These are phyloP conservation scores for Fusarium sororula DNA, from an alignment of 2,329 filamentous ascomycete genomes.

Conservation along the genomic window DNA sequence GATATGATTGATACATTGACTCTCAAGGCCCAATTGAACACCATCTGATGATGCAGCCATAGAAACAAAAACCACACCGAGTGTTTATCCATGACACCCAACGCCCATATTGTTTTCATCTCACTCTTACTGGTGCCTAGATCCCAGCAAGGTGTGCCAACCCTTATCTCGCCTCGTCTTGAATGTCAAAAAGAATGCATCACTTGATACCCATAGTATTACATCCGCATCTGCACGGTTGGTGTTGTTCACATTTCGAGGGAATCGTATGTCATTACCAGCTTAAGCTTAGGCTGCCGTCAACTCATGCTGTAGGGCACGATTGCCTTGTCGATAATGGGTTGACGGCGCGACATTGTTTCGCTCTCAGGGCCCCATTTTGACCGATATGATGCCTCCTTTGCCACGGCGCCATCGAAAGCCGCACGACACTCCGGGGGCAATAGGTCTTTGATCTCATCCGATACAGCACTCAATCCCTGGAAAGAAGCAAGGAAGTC, in stretches of 20 bases:
- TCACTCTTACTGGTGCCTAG: not conserved
- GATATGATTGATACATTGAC: constrained; percentile 12
- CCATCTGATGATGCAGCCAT: not conserved
- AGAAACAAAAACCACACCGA: constrained; percentile 11
- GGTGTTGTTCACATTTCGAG: not conserved
- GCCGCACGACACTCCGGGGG: constrained; percentile 76
- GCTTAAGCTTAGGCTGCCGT: not conserved
- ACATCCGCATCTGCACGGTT: not conserved
- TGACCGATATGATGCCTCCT: constrained; percentile 76
- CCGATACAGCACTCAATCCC: constrained; percentile 70
- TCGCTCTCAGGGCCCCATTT: constrained; percentile 76
- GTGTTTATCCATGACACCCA: constrained; percentile 31
- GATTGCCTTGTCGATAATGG: constrained; percentile 71
- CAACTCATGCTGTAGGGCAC: constrained; percentile 63
- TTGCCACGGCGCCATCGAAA: constrained; percentile 72
- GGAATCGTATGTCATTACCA: not conserved
- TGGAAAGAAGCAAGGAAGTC: constrained; percentile 63
- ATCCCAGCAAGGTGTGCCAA: not conserved
- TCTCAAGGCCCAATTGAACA: not conserved
- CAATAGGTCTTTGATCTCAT: constrained; percentile 72
- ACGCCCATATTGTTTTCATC: constrained; percentile 27
- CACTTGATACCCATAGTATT: not conserved
- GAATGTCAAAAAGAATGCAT: constrained; percentile 5
- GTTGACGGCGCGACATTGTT: constrained; percentile 61
- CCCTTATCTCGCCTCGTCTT: not conserved